A percentile compares a stretch with the other conserved stretches of the same genome.
Evolutionary conservation across 2,329 filamentous ascomycete genomes (phyloP).

Genomic region (Diaporthe humulicola): DNA sequence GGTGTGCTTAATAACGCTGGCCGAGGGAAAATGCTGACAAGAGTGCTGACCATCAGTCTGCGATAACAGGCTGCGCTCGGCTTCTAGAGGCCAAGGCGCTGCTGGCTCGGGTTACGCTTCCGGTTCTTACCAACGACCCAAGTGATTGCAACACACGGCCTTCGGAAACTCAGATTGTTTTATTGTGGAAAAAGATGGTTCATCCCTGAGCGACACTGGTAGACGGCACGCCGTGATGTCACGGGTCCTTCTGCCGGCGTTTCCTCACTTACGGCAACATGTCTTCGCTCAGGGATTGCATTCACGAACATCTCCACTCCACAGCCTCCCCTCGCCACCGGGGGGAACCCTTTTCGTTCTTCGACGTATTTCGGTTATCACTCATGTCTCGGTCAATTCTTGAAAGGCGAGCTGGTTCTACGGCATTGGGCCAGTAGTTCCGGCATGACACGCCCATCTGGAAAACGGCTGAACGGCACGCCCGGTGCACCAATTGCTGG

Average conservation of each 20-base stretch:
- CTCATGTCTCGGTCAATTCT: conserved; percentile 51
- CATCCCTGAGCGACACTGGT: conserved; percentile 41
- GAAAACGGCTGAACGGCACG: conserved; percentile 55
- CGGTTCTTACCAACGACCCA: conserved; percentile 55
- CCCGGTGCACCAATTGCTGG: conserved; percentile 51
- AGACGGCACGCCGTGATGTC: conserved; percentile 54
- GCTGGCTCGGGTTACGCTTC: conserved; percentile 56
- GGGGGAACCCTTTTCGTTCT: conserved; percentile 46
- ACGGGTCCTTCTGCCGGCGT: conserved; percentile 43
- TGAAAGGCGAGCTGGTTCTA: conserved; percentile 26
- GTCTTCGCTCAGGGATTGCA: conserved; percentile 41
- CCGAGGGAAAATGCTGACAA: conserved; percentile 81
- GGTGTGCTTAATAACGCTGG: conserved; percentile 82
- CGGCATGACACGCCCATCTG: conserved; percentile 20
- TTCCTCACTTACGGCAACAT: conserved; percentile 36
- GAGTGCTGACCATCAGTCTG: conserved; percentile 86
- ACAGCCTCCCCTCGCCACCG: conserved; percentile 46
- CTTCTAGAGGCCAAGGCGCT: conserved; percentile 73
- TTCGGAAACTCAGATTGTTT: conserved; percentile 41
- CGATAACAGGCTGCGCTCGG: conserved; percentile 89
- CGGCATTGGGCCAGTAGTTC: conserved; percentile 38
- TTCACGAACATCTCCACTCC: conserved; percentile 39
- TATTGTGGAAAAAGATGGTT: conserved; percentile 43
- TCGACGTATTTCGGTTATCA: conserved; percentile 40
- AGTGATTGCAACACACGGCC: conserved; percentile 53